Evolutionary conservation across 2,329 filamentous ascomycete species (phyloP).

Genomic region (Alternaria sp.): DNA sequence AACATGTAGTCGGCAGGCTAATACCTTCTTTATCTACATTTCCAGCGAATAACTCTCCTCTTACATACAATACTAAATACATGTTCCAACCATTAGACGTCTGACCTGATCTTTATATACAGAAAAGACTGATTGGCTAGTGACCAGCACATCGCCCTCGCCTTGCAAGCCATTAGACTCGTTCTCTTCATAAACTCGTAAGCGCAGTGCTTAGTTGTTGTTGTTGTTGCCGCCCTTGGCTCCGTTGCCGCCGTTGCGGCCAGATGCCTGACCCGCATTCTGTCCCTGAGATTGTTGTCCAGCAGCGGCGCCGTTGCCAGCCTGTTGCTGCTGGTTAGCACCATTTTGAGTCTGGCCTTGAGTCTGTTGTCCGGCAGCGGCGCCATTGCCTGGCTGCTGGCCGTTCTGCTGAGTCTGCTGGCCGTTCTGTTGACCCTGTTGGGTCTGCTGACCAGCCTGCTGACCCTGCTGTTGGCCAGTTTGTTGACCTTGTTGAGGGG

Average conservation of each 20-base stretch:
- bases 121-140: conserved; percentile 5
- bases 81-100: conserved; percentile 3
- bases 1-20: conserved; percentile 1
- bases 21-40: background rate
- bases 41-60: background rate
- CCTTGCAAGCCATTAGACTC: background rate
- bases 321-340: conserved; percentile 3
- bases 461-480: conserved; percentile 1
- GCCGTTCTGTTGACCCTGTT: conserved; percentile 18
- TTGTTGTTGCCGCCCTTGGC: conserved; percentile 4
- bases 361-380: background rate
- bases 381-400: background rate
- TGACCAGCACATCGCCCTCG: conserved; percentile 17
- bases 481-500: conserved; percentile 16
- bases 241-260: background rate
- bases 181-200: background rate
- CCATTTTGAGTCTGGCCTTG: conserved; percentile 1
- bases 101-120: conserved; percentile 5
- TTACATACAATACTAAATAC: conserved; percentile 1
- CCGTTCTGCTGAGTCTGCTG: conserved; percentile 1
- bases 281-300: conserved; percentile 9
- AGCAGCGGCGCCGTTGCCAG: background rate
- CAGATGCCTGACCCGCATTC: background rate
- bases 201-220: conserved; percentile 2
- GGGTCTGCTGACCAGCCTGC: conserved; percentile 9